These are phyloP conservation scores for Brassica incana DNA, from an alignment of 345 rosid species.

Conservation along the genomic window DNA sequence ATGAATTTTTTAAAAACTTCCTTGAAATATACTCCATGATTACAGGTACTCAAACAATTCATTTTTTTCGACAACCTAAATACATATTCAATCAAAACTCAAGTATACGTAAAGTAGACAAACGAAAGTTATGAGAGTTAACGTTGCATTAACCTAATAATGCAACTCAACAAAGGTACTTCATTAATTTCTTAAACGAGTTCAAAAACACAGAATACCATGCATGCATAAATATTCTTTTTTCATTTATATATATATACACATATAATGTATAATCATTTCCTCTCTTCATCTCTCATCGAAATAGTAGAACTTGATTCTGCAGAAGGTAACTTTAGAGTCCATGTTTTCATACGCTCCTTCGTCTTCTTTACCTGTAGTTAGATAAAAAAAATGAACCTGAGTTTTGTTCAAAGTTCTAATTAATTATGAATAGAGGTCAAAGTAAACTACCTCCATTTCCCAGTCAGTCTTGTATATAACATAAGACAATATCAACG, in stretches of 20 bases:
- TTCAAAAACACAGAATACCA: neutral
- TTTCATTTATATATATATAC: neutral
- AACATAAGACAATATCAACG: conserved; percentile 36
- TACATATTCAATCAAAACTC: neutral
- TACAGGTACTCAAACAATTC: neutral
- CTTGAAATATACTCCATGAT: neutral
- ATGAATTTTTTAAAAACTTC: neutral
- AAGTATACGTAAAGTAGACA: neutral
- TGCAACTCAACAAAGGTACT: conserved; percentile 19
- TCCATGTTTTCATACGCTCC: conserved; percentile 35
- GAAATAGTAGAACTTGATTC: conserved; percentile 13
- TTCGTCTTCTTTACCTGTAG: conserved; percentile 38
- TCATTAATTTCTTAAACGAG: neutral
- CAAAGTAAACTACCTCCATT: conserved; percentile 33
- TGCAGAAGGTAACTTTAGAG: conserved; percentile 13
- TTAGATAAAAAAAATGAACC: neutral
- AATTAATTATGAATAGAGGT: neutral
- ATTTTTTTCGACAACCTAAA: neutral
- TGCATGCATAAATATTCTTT: neutral
- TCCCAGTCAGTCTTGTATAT: conserved; percentile 55
- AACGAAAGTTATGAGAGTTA: neutral
- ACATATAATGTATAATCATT: conserved; percentile 8
- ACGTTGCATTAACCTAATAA: conserved; percentile 40
- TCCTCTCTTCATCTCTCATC: conserved; percentile 22
- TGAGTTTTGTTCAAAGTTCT: neutral